Base-by-base conservation (phyloP, 805 yeast genomes). In the Hanseniaspora clermontiae region DNA sequence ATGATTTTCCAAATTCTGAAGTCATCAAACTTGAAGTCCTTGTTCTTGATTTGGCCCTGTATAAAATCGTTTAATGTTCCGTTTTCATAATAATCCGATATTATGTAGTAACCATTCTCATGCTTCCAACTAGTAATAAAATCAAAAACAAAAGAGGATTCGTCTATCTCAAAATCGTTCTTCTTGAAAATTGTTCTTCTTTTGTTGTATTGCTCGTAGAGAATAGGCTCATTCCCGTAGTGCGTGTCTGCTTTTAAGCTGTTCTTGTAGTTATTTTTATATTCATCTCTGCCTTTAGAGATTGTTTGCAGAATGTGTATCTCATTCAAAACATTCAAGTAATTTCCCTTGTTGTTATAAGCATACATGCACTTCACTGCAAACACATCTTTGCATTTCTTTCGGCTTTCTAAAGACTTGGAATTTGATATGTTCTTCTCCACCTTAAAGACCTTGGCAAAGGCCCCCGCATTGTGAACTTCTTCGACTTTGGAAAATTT, bases 1-100 rank as follows among this genome's bases (percentile, higher is more conserved):
- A 93, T 73, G 47, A 93, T 91, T 71, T 93, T 93, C 98, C 98
- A 93, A 43, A 91, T 90, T 62, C 98, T 78, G 84, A 96, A 93
- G 68, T 93, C 98, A 66, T 93, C 98, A 52, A 93, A 74, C 36
- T 69, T 62, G 27, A 61, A 61, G 29, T 68, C 64, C 62, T 83
- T 82, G 34, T 87, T 79, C 43, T 82, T 76, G 50, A 83, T 81
- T 24, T 87, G 88, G 66, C 82, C 83, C 61, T 86, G 95, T 54
- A 93, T 69, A 64, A 91, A 93, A 58, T 80, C 79, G 64, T 83
- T 93, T 58, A 93, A 71, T 24, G 93, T 86, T 1, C 97, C 97
- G 66, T 90, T 93, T 64, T 90, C 97, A 70, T 96, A 93, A 68
- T 74, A 90, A 62, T 91, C 97, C 3, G 96, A 88, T 93, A 89